Evolutionary conservation across 192 early-diverging fungal species (phyloP).

Genomic region (Geosiphon pyriformis): DNA sequence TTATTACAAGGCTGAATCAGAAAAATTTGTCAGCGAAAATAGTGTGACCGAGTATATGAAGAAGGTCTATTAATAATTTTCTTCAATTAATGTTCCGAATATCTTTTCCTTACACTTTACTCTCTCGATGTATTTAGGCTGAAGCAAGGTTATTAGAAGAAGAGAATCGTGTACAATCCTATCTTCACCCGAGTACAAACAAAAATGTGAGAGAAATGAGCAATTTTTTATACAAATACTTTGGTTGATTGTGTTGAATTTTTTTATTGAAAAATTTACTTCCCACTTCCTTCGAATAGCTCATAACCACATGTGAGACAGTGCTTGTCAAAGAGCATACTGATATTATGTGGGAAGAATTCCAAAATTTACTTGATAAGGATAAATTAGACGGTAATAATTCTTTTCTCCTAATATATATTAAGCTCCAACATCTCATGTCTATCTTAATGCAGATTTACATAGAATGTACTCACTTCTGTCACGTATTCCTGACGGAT

Average conservation of each 20-base stretch:
- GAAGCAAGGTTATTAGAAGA: slow-evolving; percentile 72
- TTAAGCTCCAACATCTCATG: not conserved
- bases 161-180: slow-evolving; percentile 81
- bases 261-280: too few species aligned
- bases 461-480: slow-evolving; percentile 81
- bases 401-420: not conserved
- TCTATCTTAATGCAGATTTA: slow-evolving; percentile 48
- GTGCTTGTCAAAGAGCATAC: slow-evolving; percentile 84
- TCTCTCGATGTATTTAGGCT: slow-evolving; percentile 39
- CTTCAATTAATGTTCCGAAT: not conserved
- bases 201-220: slow-evolving; percentile 41
- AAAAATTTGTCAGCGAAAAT: slow-evolving; percentile 87
- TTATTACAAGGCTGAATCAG: slow-evolving; percentile 87
- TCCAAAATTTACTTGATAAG: slow-evolving; percentile 80
- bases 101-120: not conserved
- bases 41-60: slow-evolving; percentile 94
- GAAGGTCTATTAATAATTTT: slow-evolving; percentile 47
- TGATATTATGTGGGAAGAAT: slow-evolving; percentile 82
- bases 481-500: slow-evolving; percentile 72
- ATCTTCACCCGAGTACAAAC: slow-evolving; percentile 78
- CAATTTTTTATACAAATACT: not conserved
- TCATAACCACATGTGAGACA: slow-evolving; percentile 76
- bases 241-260: not conserved
- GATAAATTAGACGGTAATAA: slow-evolving; percentile 69
- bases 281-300: too few species aligned